Evolutionary conservation across 176 grass and related monocot genomes (phyloP).

Genomic region (Eragrostis nindensis): DNA sequence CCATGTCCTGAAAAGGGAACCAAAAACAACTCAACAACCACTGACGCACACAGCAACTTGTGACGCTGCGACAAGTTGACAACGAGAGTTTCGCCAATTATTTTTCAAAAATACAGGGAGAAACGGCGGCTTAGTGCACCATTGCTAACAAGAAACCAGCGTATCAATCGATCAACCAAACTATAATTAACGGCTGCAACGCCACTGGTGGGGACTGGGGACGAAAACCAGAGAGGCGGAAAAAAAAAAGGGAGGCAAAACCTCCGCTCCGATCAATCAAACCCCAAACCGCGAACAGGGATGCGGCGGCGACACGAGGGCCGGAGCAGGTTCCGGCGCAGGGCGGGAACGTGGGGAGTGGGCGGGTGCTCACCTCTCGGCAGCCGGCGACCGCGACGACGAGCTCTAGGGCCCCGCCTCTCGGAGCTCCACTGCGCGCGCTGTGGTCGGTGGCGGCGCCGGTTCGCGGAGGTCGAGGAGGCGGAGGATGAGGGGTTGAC

Average conservation of each 20-base stretch:
- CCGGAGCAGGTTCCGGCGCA: background rate
- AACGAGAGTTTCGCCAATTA: constrained; percentile 11
- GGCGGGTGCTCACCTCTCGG: constrained; percentile 21
- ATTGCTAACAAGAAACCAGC: background rate
- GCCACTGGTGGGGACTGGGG: background rate
- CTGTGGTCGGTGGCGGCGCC: background rate
- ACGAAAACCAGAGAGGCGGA: background rate
- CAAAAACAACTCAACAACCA: background rate
- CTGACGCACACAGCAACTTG: constrained; percentile 1
- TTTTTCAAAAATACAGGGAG: background rate
- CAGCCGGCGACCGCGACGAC: background rate
- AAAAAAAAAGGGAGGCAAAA: background rate
- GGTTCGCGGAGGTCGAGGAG: background rate
- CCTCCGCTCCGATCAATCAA: background rate
- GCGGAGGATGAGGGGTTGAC: background rate
- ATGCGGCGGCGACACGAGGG: too few relatives aligned
- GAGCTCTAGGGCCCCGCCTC: constrained; percentile 3
- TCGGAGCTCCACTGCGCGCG: background rate
- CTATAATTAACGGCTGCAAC: background rate
- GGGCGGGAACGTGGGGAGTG: background rate
- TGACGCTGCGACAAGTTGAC: background rate
- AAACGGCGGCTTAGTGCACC: background rate
- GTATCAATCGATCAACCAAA: background rate
- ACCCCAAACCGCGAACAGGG: too few relatives aligned
- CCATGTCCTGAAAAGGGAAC: background rate